Evolutionary conservation across 73 alveolate species (phyloP), one percentile per base, ranked within the genome.

Genomic region (Blepharisma stoltei): DNA sequence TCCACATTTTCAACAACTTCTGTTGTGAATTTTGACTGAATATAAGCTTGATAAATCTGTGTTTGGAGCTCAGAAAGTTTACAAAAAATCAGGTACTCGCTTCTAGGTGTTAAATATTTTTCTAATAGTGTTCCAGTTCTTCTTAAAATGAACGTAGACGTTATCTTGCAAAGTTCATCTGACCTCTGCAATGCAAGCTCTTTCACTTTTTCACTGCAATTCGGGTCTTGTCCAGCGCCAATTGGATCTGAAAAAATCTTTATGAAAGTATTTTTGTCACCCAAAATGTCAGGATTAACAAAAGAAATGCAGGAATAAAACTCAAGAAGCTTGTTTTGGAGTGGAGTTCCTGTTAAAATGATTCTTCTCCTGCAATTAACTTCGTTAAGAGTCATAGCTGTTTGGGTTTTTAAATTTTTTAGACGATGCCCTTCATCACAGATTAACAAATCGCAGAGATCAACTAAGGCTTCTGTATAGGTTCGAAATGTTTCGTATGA

Each of bases 271-370:
- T 78, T 45, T 25, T 47, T 70, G 45, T 77, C 7, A 6, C 85
- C 86, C 49, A 86, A 55, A 8, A 83, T 65, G 18, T 86, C 84
- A 43, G 85, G 83, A 6, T 86, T 49, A 1, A 86, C 86, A 11
- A 86, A 44, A 45, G 86, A 78, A 46, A 86, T 54, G 11, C 82
- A 67, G 14, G 84, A 49, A 69, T 80, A 95, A 73, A 95, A 83
- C 77, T 95, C 99, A 48, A 83, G 73, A 53, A 95, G 76, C 71
- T 94, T 88, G 84, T 95, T 95, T 83, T 94, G 90, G 6, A 95
- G 84, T n/a, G 99, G 99, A 46, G 98, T 95, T n/a, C 99, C 99
- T 6, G 98, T 95, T 84, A 95, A 67, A 18, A 95, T 85, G 21
- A 95, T 78, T 50, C 99, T 82, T 27, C 85, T 80, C 32, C 81